Conservation (phyloP, 1,284 basidiomycete species). For the Irpex sp. region DNA sequence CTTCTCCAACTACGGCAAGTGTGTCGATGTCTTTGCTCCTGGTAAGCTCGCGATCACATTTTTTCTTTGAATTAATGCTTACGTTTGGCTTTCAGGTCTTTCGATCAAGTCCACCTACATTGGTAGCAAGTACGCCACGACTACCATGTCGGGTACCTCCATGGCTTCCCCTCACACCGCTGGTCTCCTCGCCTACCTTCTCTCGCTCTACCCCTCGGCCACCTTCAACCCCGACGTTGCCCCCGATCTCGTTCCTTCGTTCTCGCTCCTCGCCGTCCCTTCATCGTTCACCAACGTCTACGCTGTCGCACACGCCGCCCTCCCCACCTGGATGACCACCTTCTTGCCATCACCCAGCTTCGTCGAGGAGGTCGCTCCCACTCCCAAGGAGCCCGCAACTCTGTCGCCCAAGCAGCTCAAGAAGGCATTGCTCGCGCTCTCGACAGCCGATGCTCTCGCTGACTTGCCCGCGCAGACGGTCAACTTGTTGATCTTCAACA, state of each 20-base stretch:
- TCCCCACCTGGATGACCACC: slow-evolving; percentile 56
- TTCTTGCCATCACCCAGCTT: slow-evolving; percentile 59
- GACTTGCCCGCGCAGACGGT: slow-evolving; percentile 43
- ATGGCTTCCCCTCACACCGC: slow-evolving; percentile 58
- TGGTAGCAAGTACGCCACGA: slow-evolving; percentile 49
- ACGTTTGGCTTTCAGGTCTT: slow-evolving; percentile 31
- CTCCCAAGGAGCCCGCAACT: slow-evolving; percentile 32
- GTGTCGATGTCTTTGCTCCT: slow-evolving; percentile 76
- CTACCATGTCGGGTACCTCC: slow-evolving; percentile 64
- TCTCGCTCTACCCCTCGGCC: slow-evolving; percentile 56
- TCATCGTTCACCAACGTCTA: slow-evolving; percentile 39
- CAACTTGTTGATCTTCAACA: slow-evolving; percentile 61
- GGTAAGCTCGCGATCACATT: slow-evolving; percentile 30
- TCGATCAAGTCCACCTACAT: slow-evolving; percentile 72
- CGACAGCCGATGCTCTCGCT: slow-evolving; percentile 41
- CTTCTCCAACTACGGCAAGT: slow-evolving; percentile 72
- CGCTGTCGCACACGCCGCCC: slow-evolving; percentile 45
- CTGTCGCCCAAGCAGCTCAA: slow-evolving; percentile 55
- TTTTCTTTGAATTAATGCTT: background rate
- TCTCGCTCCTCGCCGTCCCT: slow-evolving; percentile 17
- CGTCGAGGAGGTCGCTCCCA: slow-evolving; percentile 40
- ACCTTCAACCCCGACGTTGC: slow-evolving; percentile 42
- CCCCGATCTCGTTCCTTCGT: slow-evolving; percentile 26
- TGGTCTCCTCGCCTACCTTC: slow-evolving; percentile 71
- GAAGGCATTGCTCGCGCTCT: slow-evolving; percentile 51